These are phyloP conservation scores for Eustoma russellianum DNA, from an alignment of 257 asterid genomes.

Conservation along the genomic window DNA sequence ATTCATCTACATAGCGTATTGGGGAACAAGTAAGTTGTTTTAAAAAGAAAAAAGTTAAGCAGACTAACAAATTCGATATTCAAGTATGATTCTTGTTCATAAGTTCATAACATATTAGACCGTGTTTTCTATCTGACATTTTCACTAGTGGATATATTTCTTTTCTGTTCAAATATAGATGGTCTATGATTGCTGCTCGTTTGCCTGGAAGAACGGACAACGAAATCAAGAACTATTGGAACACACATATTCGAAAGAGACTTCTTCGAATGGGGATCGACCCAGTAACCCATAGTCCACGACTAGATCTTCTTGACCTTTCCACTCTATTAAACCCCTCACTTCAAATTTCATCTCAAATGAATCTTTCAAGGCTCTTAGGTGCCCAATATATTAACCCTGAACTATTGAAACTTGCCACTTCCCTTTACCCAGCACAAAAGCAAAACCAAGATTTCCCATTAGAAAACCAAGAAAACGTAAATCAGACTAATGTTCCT, in stretches of 20 bases:
- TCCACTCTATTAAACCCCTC: conserved; percentile 40
- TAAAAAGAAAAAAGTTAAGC: too few relatives aligned
- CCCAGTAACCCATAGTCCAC: conserved; percentile 75
- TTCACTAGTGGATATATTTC: not conserved
- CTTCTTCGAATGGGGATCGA: conserved; percentile 81
- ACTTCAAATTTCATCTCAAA: conserved; percentile 22
- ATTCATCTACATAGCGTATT: conserved; percentile 71
- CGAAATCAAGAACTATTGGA: conserved; percentile 83
- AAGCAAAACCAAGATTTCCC: conserved; percentile 19
- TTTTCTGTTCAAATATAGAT: conserved; percentile 22
- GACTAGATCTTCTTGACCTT: conserved; percentile 70
- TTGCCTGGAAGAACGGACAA: conserved; percentile 84
- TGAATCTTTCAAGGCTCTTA: conserved; percentile 43
- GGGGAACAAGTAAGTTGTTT: conserved; percentile 85
- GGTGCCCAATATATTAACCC: conserved; percentile 49
- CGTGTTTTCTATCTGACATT: too few relatives aligned
- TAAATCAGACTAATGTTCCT: conserved; percentile 13
- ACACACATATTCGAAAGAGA: conserved; percentile 63
- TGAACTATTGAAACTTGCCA: conserved; percentile 42
- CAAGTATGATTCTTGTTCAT: too few relatives aligned
- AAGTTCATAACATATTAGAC: too few relatives aligned
- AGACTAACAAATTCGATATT: too few relatives aligned
- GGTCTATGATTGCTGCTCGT: conserved; percentile 84
- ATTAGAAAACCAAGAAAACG: conserved; percentile 24
- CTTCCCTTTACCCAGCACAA: conserved; percentile 38